Percentiles rank a stretch among this genome's conserved stretches.
Evolutionary conservation across 805 yeast genomes (phyloP).

Genomic region (Metschnikowia gelsemii): DNA sequence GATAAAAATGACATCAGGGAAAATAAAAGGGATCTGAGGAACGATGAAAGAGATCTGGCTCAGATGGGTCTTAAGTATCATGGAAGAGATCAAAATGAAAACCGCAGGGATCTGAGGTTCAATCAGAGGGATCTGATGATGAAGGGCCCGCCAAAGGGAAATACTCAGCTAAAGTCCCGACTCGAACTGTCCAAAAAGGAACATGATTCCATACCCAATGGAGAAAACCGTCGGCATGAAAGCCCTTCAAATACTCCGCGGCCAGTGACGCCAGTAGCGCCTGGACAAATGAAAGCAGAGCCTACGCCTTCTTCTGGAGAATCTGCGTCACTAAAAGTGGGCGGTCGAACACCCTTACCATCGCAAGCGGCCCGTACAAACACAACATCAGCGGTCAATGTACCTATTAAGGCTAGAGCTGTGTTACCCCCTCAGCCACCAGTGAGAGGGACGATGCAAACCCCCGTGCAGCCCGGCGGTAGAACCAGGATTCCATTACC

Average conservation of each 20-base stretch:
- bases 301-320: slow-evolving; percentile 3
- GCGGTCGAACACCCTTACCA: slow-evolving; percentile 24
- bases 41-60: too few species aligned
- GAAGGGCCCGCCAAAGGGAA: slow-evolving; percentile 2
- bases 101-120: too few species aligned
- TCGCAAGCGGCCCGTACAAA: slow-evolving; percentile 21
- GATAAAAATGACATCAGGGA: too few species aligned
- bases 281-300: neutral
- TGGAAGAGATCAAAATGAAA: too few species aligned
- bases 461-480: neutral
- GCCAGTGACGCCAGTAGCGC: slow-evolving; percentile 2
- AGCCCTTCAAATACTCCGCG: slow-evolving; percentile 2
- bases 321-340: neutral
- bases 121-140: too few species aligned
- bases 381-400: neutral
- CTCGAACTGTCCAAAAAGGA: slow-evolving; percentile 28
- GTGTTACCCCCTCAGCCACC: slow-evolving; percentile 18
- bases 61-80: too few species aligned
- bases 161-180: slow-evolving; percentile 22
- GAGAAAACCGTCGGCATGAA: neutral
- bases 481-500: slow-evolving; percentile 24
- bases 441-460: neutral
- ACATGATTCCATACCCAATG: slow-evolving; percentile 12
- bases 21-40: too few species aligned
- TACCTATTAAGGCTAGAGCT: neutral